Evolutionary conservation across 768 basidiomycete species (phyloP).

Genomic region (Serpula lacrymans): DNA sequence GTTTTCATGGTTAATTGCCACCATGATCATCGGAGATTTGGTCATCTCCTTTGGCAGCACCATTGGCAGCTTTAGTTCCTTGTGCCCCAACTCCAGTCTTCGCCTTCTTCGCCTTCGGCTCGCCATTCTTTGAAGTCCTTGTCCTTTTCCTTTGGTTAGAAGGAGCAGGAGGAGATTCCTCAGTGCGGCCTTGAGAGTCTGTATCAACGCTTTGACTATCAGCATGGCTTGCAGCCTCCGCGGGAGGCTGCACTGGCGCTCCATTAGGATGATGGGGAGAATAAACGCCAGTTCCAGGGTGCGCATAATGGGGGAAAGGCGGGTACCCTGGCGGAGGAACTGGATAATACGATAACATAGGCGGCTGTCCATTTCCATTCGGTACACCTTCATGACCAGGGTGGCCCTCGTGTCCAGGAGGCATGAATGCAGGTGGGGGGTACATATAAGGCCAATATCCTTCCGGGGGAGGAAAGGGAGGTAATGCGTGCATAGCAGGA

Average conservation of each 20-base stretch:
- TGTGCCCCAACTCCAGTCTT: conserved; percentile 14
- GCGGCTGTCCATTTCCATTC: conserved; percentile 25
- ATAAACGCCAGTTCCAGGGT: conserved; percentile 28
- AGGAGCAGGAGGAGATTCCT: conserved; percentile 14
- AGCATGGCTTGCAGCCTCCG: conserved; percentile 18
- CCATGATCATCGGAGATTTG: conserved; percentile 19
- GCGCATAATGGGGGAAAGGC: conserved; percentile 31
- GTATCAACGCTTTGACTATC: no score
- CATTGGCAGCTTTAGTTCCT: conserved; percentile 20
- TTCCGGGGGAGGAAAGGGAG: conserved; percentile 34
- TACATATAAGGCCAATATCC: conserved; percentile 44
- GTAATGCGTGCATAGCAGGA: conserved; percentile 20
- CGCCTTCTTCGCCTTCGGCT: conserved; percentile 29
- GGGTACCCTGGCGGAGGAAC: conserved; percentile 37
- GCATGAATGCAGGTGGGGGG: conserved; percentile 40
- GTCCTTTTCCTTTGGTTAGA: conserved; percentile 25
- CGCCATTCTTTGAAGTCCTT: conserved; percentile 25
- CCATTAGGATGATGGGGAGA: conserved; percentile 28
- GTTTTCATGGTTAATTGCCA: not conserved
- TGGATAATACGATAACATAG: conserved; percentile 34
- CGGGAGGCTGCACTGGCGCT: conserved; percentile 18
- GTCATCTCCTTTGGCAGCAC: conserved; percentile 23
- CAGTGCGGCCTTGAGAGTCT: conserved; percentile 2
- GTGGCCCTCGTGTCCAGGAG: conserved; percentile 35
- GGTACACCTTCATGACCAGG: conserved; percentile 27